These are phyloP conservation scores for Fusarium duplospermum DNA, from an alignment of 2,329 filamentous ascomycete species.

Conservation along the genomic window DNA sequence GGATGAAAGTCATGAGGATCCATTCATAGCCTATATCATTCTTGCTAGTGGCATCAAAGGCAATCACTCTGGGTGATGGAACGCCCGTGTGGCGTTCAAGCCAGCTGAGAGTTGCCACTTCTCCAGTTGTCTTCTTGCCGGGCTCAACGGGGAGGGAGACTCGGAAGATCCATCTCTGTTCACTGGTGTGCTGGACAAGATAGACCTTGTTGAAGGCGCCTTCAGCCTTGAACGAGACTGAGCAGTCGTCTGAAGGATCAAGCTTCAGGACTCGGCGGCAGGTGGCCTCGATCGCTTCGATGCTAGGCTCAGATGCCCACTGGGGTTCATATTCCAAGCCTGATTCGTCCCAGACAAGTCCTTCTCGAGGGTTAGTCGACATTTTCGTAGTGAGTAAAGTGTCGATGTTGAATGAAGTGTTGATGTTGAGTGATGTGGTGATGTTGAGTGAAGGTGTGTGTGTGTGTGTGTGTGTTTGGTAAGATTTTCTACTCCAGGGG, in stretches of 20 bases:
- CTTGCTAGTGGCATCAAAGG: conserved; percentile 45
- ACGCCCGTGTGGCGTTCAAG: conserved; percentile 46
- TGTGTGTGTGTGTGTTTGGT: background rate
- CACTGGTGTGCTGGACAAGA: conserved; percentile 13
- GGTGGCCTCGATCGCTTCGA: conserved; percentile 22
- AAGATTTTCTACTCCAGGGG: background rate
- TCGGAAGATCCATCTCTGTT: conserved; percentile 38
- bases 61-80: conserved; percentile 49
- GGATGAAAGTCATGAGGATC: conserved; percentile 51
- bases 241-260: conserved; percentile 11
- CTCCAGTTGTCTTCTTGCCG: conserved; percentile 50
- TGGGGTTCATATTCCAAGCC: conserved; percentile 7
- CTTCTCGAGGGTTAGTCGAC: background rate
- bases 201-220: conserved; percentile 42
- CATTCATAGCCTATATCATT: conserved; percentile 55
- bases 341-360: conserved; percentile 24
- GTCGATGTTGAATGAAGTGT: no score
- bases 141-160: conserved; percentile 52
- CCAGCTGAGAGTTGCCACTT: conserved; percentile 53
- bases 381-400: background rate
- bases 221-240: conserved; percentile 13
- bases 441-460: background rate
- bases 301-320: conserved; percentile 27
- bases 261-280: conserved; percentile 26
- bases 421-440: no score